These are phyloP conservation scores for Luzula sylvatica DNA, from an alignment of 176 grass and related monocot genomes.

Conservation along the genomic window DNA sequence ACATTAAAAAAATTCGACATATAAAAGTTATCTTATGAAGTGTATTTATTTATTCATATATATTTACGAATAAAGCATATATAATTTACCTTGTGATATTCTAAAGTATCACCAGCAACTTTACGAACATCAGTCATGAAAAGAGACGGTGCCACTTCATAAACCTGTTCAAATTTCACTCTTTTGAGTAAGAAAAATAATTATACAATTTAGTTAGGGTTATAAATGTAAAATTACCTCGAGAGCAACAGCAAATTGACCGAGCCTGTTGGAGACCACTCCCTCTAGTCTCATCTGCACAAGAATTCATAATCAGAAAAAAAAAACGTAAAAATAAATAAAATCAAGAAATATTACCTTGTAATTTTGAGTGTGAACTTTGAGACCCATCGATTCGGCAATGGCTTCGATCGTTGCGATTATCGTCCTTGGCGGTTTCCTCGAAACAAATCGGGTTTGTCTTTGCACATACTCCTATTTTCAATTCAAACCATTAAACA, in stretches of 20 bases:
- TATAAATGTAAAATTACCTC: constrained; percentile 39
- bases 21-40: background rate
- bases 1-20: constrained; percentile 11
- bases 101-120: constrained; percentile 77
- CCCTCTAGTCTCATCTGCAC: constrained; percentile 77
- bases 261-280: constrained; percentile 42
- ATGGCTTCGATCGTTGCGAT: constrained; percentile 62
- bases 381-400: constrained; percentile 60
- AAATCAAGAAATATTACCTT: constrained; percentile 48
- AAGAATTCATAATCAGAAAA: constrained; percentile 5
- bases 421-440: constrained; percentile 63
- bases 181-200: constrained; percentile 23
- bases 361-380: constrained; percentile 89
- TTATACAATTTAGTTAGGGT: background rate
- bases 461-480: constrained; percentile 72
- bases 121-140: constrained; percentile 99
- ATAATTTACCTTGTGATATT: constrained; percentile 99
- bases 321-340: background rate
- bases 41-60: background rate
- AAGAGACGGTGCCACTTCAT: constrained; percentile 86
- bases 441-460: constrained; percentile 92
- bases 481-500: background rate
- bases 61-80: constrained; percentile 7
- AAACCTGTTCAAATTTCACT: constrained; percentile 42
- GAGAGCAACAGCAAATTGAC: constrained; percentile 74